A percentile compares a stretch with the other conserved stretches of the same genome.
Evolutionary conservation across 257 asterid genomes (phyloP).

Genomic region (Penstemon barbatus): DNA sequence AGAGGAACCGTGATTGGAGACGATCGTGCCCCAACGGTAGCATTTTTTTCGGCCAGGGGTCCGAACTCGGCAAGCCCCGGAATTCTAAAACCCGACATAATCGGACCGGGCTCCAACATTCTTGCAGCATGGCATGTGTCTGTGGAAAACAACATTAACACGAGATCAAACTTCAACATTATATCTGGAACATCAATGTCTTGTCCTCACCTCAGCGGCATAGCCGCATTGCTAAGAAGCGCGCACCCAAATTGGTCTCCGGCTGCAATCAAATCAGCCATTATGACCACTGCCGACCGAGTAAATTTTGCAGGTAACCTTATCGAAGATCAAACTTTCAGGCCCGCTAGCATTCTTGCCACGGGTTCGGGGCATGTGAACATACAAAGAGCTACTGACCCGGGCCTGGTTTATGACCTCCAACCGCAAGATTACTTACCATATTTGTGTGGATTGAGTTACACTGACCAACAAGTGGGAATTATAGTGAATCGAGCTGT

Average conservation of each 20-base stretch:
- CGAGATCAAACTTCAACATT: conserved; percentile 12
- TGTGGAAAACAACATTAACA: background rate
- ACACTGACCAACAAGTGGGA: conserved; percentile 3
- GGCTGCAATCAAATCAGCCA: conserved; percentile 9
- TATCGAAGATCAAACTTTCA: conserved; percentile 1
- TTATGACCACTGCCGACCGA: conserved; percentile 8
- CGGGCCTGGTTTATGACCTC: conserved; percentile 9
- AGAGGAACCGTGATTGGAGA: background rate
- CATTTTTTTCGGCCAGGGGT: background rate
- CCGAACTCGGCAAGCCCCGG: background rate
- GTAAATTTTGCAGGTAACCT: background rate
- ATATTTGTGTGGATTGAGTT: background rate
- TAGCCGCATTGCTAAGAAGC: conserved; percentile 14
- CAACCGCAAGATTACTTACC: background rate
- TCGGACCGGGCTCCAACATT: background rate
- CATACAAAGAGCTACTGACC: background rate
- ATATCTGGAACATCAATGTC: conserved; percentile 11
- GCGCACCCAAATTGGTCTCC: conserved; percentile 22
- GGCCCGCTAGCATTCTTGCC: background rate
- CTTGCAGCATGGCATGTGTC: background rate
- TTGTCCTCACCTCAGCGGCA: conserved; percentile 14
- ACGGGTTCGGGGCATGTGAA: conserved; percentile 23
- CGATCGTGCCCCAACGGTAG: background rate
- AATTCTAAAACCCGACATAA: background rate
- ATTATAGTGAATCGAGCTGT: background rate